Evolutionary conservation across 164 flowering plant species (phyloP).

Genomic region (Protea cynaroides): DNA sequence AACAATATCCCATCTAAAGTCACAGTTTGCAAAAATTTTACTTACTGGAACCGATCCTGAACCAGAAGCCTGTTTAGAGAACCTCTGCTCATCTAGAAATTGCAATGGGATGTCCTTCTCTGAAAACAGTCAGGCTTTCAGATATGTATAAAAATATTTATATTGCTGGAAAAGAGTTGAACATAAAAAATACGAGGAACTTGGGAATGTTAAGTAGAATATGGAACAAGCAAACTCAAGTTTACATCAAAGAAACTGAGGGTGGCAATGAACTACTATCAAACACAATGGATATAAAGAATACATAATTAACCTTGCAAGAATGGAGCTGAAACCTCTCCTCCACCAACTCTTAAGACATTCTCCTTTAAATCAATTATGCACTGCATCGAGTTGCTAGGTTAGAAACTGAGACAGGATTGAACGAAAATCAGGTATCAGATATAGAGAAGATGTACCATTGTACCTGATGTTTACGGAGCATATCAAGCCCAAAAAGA

Average conservation of each 20-base stretch:
- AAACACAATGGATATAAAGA: conserved; percentile 1
- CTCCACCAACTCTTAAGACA: conserved; percentile 94
- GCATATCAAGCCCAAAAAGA: conserved; percentile 98
- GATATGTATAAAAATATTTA: background rate
- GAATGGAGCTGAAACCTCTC: conserved; percentile 94
- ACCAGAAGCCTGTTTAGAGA: conserved; percentile 61
- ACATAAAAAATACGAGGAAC: background rate
- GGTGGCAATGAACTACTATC: background rate
- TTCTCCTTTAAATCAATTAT: conserved; percentile 89
- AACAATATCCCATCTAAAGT: background rate
- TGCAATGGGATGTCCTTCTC: conserved; percentile 87
- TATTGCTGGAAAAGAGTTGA: background rate
- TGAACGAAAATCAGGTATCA: background rate
- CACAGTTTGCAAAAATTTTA: background rate
- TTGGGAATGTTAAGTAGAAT: background rate
- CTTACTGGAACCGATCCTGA: conserved; percentile 62
- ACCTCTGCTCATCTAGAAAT: conserved; percentile 67
- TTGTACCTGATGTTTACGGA: conserved; percentile 90
- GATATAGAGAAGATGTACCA: conserved; percentile 31
- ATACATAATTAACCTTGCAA: conserved; percentile 55
- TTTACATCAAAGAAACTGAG: background rate
- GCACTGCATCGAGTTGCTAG: conserved; percentile 51
- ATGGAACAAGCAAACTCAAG: background rate
- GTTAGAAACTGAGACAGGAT: conserved; percentile 5
- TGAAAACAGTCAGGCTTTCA: conserved; percentile 21